Evolutionary conservation across 1,284 basidiomycete genomes (phyloP).

Genomic region (Kalmanozyma brasiliensis): DNA sequence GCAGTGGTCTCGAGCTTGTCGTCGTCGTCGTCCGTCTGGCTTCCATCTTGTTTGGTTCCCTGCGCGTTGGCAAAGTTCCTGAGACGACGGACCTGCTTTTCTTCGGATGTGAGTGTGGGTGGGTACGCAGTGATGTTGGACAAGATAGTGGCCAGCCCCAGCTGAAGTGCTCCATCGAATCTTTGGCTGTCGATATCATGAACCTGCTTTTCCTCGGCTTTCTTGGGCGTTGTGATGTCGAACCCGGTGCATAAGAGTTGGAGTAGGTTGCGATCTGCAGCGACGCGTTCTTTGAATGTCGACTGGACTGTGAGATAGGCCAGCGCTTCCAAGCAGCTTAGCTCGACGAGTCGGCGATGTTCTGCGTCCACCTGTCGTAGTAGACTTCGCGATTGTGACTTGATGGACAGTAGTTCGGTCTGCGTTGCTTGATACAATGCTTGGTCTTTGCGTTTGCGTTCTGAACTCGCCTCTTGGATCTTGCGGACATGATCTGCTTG

Average conservation of each 20-base stretch:
- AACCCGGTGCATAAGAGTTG: conserved; percentile 29
- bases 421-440: conserved; percentile 16
- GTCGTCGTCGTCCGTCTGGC: conserved; percentile 27
- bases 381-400: too few relatives aligned
- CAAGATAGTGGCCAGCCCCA: conserved; percentile 50
- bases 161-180: conserved; percentile 52
- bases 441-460: conserved; percentile 29
- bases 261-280: conserved; percentile 33
- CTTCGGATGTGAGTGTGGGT: conserved; percentile 40
- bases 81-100: conserved; percentile 54
- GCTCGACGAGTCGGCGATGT: conserved; percentile 11
- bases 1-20: conserved; percentile 14
- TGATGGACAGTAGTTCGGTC: conserved; percentile 9
- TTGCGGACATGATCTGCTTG: conserved; percentile 24
- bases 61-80: conserved; percentile 52
- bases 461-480: conserved; percentile 15
- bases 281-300: conserved; percentile 27
- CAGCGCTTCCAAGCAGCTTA: conserved; percentile 53
- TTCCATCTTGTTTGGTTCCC: conserved; percentile 12
- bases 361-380: too few relatives aligned
- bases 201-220: neutral
- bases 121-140: conserved; percentile 49
- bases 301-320: conserved; percentile 55
- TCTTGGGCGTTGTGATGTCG: conserved; percentile 1
- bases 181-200: conserved; percentile 19